Percentiles rank a stretch among this genome's conserved stretches.
Conservation (phyloP, 495 filamentous ascomycete species). For the Aspergillus egyptiacus region DNA sequence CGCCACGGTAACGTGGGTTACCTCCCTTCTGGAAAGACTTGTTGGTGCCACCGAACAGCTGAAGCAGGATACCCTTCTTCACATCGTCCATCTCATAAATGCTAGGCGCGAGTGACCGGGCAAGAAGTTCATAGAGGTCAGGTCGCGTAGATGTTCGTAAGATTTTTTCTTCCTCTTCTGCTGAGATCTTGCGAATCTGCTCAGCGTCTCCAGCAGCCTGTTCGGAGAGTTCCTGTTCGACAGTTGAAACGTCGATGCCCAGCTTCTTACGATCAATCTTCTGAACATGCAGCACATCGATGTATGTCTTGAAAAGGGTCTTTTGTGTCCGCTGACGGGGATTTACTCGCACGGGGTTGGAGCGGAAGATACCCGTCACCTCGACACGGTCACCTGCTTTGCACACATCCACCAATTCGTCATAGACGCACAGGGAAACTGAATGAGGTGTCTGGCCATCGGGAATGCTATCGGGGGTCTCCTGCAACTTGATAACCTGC, state of each 20-base stretch:
- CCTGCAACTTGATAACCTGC: constrained; percentile 97
- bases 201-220: constrained; percentile 69
- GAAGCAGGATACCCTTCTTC: constrained; percentile 94
- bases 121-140: constrained; percentile 90
- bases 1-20: constrained; percentile 89
- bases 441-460: constrained; percentile 97
- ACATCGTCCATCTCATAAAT: constrained; percentile 98
- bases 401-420: constrained; percentile 94
- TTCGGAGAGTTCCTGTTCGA: constrained; percentile 77
- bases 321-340: constrained; percentile 89
- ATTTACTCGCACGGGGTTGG: constrained; percentile 91
- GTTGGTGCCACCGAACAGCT: constrained; percentile 97
- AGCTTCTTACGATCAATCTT: constrained; percentile 93
- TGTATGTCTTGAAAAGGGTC: constrained; percentile 93
- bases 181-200: constrained; percentile 72
- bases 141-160: constrained; percentile 69
- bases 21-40: constrained; percentile 96
- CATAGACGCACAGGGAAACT: constrained; percentile 92
- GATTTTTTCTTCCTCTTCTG: constrained; percentile 92
- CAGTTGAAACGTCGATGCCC: constrained; percentile 83
- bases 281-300: constrained; percentile 92
- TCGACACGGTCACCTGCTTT: constrained; percentile 96
- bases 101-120: constrained; percentile 87
- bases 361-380: constrained; percentile 94
- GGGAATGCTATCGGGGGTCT: constrained; percentile 90